Evolutionary conservation across 2,329 filamentous ascomycete species (phyloP), one percentile per base, ranked within the genome.

Genomic region (Aspergillus nomiae): DNA sequence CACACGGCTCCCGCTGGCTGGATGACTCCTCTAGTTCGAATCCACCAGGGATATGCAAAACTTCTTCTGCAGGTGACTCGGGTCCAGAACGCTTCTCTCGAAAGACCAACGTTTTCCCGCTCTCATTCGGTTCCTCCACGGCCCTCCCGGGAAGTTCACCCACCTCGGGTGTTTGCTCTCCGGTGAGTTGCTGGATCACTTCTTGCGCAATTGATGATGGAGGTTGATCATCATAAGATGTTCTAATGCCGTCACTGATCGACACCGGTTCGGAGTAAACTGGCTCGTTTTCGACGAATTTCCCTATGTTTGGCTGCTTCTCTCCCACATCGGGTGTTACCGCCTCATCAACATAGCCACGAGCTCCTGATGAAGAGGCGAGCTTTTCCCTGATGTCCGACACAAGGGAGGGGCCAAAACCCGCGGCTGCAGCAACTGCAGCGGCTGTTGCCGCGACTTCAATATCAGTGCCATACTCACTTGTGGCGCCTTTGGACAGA

Each of bases 321-420:
- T 70, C 69, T 70, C 80, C 74, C 64, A 78, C 71, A 51, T 73
- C 71, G 12, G 80, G 78, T 10, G 80, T 83, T 14, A 82, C 80
- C 2, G 82, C 72, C 65, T 87, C 84, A 12, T 80, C 76, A n/a
- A 83, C 76, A 65, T 82, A 83, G 1, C 81, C 83, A 58, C 78
- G 69, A 74, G 4, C 81, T 83, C 67, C 86, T 83, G 1, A 80
- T 79, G 87, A 82, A 19, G 78, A 77, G 59, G 79, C 77, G 67
- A 88, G 87, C 62, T 79, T 71, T n/a, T 70, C 72, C 57, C 85
- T 83, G 87, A 85, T 5, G 53, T 91, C 82, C 41, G 90, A 89
- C 53, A 92, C 87, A 62, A 92, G 87, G 46, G 90, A 85, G 5
- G 89, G 86, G 70, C 91, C 85, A 66, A 92, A 92, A 0, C 90